A percentile compares a stretch with the other conserved stretches of the same genome.
Evolutionary conservation across 176 grass and related monocot genomes (phyloP).

Genomic region (Eragrostis nindensis): DNA sequence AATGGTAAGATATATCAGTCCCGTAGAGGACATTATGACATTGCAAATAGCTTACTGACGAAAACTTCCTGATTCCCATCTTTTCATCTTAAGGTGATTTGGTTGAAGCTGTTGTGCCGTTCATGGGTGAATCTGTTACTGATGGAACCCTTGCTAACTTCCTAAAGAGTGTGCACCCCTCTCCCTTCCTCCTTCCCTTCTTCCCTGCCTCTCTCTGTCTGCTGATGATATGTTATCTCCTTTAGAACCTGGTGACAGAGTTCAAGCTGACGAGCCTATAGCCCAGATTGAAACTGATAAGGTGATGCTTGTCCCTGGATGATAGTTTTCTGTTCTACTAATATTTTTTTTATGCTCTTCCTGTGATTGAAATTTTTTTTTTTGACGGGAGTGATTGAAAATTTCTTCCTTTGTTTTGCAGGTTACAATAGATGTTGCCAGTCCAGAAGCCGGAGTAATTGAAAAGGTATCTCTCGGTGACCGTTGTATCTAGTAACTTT

Average conservation of each 20-base stretch:
- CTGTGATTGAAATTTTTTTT: too few species aligned
- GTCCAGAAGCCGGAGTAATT: slow-evolving; percentile 79
- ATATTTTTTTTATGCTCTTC: slow-evolving; percentile 12
- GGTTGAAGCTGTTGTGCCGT: slow-evolving; percentile 83
- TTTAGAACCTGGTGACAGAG: slow-evolving; percentile 76
- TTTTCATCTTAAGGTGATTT: slow-evolving; percentile 58
- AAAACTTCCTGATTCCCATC: slow-evolving; percentile 20
- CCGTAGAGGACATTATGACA: slow-evolving; percentile 4
- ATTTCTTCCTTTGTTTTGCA: slow-evolving; percentile 41
- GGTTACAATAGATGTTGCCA: slow-evolving; percentile 86
- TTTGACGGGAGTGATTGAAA: too few species aligned
- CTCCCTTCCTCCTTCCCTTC: not conserved
- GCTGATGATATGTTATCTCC: slow-evolving; percentile 17
- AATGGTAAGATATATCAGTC: slow-evolving; percentile 49
- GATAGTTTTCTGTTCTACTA: slow-evolving; percentile 1
- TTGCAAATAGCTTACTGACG: slow-evolving; percentile 25
- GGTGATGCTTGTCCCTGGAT: slow-evolving; percentile 41
- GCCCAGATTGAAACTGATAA: slow-evolving; percentile 91
- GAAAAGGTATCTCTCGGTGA: slow-evolving; percentile 58
- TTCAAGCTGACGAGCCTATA: slow-evolving; percentile 75
- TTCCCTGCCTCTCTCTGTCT: not conserved
- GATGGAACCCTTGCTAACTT: slow-evolving; percentile 90
- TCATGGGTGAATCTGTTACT: slow-evolving; percentile 96
- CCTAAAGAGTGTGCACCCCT: slow-evolving; percentile 65
- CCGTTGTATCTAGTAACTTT: slow-evolving; percentile 26